Percentiles rank a stretch among this genome's conserved stretches.
Evolutionary conservation across 2,329 filamentous ascomycete genomes (phyloP).

Genomic region (Acrodontium crateriforme): DNA sequence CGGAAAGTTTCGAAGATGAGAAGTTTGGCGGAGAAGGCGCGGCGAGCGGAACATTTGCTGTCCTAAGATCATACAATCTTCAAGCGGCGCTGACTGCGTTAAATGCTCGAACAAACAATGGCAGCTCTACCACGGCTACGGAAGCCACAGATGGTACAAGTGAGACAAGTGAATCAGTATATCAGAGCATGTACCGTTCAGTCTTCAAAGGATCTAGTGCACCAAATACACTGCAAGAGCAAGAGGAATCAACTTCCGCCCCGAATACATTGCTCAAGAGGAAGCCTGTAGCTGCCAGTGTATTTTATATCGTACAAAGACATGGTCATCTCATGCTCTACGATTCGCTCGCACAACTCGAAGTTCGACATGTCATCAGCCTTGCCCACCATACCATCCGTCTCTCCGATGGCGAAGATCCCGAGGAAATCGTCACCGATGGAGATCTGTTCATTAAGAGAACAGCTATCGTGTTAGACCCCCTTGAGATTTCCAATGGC

Average conservation of each 20-base stretch:
- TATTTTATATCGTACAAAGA: constrained; percentile 35
- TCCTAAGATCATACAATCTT: constrained; percentile 20
- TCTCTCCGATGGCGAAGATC: constrained; percentile 45
- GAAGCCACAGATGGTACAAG: constrained; percentile 4
- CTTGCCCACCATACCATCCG: constrained; percentile 75
- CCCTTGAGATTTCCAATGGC: constrained; percentile 11
- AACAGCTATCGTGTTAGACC: constrained; percentile 20
- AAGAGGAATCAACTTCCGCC: constrained; percentile 2
- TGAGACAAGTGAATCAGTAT: constrained; percentile 74
- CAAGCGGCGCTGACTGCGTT: constrained; percentile 16
- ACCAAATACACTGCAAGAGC: constrained; percentile 6
- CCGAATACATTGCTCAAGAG: constrained; percentile 3
- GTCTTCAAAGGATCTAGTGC: constrained; percentile 50
- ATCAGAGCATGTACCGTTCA: constrained; percentile 94
- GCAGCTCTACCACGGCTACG: not conserved
- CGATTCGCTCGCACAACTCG: constrained; percentile 85
- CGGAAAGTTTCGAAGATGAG: constrained; percentile 1
- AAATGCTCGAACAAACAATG: constrained; percentile 9
- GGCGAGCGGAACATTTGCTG: constrained; percentile 19
- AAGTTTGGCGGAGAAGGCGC: constrained; percentile 11
- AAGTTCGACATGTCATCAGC: constrained; percentile 91
- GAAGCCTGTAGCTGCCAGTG: constrained; percentile 13
- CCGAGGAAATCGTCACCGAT: constrained; percentile 59
- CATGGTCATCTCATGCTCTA: constrained; percentile 96
- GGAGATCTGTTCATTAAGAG: constrained; percentile 93